These are phyloP conservation scores for Clathrus columnatus DNA, from an alignment of 768 basidiomycete species.

Conservation along the genomic window DNA sequence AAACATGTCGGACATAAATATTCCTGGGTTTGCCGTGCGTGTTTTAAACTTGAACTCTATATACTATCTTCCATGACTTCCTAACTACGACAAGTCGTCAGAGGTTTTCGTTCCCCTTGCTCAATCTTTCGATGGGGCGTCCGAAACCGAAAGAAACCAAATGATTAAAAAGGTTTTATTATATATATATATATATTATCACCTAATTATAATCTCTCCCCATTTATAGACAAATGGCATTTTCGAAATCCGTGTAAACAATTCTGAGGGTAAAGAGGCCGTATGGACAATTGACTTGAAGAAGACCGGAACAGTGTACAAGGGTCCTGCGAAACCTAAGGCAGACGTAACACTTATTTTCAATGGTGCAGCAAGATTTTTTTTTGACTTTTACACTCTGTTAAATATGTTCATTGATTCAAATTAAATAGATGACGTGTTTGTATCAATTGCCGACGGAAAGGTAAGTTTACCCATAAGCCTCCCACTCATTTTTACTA, in stretches of 20 bases:
- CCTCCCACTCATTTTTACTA: background rate
- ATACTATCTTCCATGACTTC: background rate
- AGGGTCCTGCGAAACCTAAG: slow-evolving; percentile 64
- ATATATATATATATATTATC: background rate
- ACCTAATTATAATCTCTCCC: background rate
- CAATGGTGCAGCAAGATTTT: slow-evolving; percentile 26
- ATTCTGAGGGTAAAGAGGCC: slow-evolving; percentile 58
- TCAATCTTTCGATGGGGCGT: slow-evolving; percentile 42
- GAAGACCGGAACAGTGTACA: slow-evolving; percentile 67
- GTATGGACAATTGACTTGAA: slow-evolving; percentile 93
- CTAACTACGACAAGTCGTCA: slow-evolving; percentile 42
- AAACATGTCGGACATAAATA: slow-evolving; percentile 66
- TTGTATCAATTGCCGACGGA: slow-evolving; percentile 60
- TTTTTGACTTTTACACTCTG: background rate
- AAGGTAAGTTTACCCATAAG: slow-evolving; percentile 45
- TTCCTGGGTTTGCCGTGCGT: slow-evolving; percentile 62
- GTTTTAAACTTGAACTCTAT: background rate
- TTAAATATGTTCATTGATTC: background rate
- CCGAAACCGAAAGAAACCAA: slow-evolving; percentile 52
- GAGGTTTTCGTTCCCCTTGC: slow-evolving; percentile 50
- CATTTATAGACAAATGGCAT: slow-evolving; percentile 69
- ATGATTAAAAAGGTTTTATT: slow-evolving; percentile 64
- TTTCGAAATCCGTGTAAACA: slow-evolving; percentile 77
- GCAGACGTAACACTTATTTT: slow-evolving; percentile 77
- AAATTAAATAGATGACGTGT: slow-evolving; percentile 47